Base-by-base conservation (phyloP, 2,329 filamentous ascomycete genomes). In the Fusarium gaditjirri region DNA sequence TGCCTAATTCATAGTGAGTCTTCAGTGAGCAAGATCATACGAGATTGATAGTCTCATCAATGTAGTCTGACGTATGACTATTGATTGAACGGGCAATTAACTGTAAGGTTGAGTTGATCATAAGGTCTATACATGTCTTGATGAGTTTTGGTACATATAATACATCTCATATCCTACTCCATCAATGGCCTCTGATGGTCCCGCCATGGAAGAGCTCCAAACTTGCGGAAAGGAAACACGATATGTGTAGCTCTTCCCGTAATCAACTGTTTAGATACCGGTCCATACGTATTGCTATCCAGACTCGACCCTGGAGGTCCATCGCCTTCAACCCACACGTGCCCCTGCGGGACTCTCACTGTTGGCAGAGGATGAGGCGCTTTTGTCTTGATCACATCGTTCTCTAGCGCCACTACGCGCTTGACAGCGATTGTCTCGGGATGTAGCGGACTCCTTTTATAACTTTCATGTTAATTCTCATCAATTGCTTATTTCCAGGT, bases 281-380 rank as follows among this genome's bases (percentile, higher is more conserved):
- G 94, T 2, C 96, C 96, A 81, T 97, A 98, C 17, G 90, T 90
- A 82, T 97, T 97, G 81, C 94, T 97, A 83, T 99, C 96, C 66
- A 91, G 81, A 61, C 90, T 94, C 76, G 89, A 88, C 55, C 88
- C 86, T 75, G 89, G 88, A 76, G 88, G 88, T 17, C 92, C 94
- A 79, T 99, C 96, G 3, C 96, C 96, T 80, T 98, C 95, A 2
- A 99, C 90, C 96, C 96, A 99, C 33, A 98, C 87, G 83, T 98
- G 95, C 23, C 94, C 94, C 70, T 87, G 87, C 9, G 95, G 95
- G 27, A 99, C 89, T 70, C 87, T 86, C 49, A 93, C 84, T 13
- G 81, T 85, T 2, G 83, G 75, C 21, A 86, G 80, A 13, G 89
- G 86, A 78, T 90, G 92, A 23, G 90, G 90, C 58, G 84, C 81